A percentile compares a stretch with the other conserved stretches of the same genome.
Conservation (phyloP, 2,329 filamentous ascomycete species). For the Didymosphaeria variabile region DNA sequence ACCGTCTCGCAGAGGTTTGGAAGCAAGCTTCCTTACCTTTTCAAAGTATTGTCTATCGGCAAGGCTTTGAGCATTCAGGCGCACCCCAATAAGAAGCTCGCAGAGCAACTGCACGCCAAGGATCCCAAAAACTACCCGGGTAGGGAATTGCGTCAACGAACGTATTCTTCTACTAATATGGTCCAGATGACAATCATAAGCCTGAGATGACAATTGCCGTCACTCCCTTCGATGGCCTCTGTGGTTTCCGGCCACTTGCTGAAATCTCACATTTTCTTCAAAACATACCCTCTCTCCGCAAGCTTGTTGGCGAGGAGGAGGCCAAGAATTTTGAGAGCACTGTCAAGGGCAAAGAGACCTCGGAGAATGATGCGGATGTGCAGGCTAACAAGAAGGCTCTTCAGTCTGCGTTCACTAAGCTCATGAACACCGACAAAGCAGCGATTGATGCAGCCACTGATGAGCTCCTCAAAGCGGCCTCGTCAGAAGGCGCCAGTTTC, state of each 20-base stretch:
- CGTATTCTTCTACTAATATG: slow-evolving; percentile 19
- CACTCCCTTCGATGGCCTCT: slow-evolving; percentile 94
- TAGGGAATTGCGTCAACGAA: slow-evolving; percentile 33
- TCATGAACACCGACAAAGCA: slow-evolving; percentile 81
- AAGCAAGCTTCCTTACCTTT: slow-evolving; percentile 89
- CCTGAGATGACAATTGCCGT: slow-evolving; percentile 99
- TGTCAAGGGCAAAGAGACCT: slow-evolving; percentile 62
- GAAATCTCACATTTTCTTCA: slow-evolving; percentile 89
- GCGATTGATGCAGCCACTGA: slow-evolving; percentile 71
- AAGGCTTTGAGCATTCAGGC: slow-evolving; percentile 98
- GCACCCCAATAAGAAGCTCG: slow-evolving; percentile 93
- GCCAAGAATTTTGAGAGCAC: slow-evolving; percentile 56
- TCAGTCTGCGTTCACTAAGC: slow-evolving; percentile 74
- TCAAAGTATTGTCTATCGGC: slow-evolving; percentile 96
- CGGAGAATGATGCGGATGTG: slow-evolving; percentile 55
- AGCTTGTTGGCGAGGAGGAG: slow-evolving; percentile 58
- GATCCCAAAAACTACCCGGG: slow-evolving; percentile 93
- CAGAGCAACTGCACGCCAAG: slow-evolving; percentile 83
- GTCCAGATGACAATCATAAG: slow-evolving; percentile 92
- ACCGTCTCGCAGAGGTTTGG: slow-evolving; percentile 79
- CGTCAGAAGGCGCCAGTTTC: slow-evolving; percentile 74
- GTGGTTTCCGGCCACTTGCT: slow-evolving; percentile 86
- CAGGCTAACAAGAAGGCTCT: slow-evolving; percentile 78
- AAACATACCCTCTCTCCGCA: slow-evolving; percentile 63
- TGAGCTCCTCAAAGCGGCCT: slow-evolving; percentile 75